Percentiles rank a stretch among this genome's conserved stretches.
Evolutionary conservation across 2,329 filamentous ascomycete species (phyloP).

Genomic region (Hypoxylon sp.): DNA sequence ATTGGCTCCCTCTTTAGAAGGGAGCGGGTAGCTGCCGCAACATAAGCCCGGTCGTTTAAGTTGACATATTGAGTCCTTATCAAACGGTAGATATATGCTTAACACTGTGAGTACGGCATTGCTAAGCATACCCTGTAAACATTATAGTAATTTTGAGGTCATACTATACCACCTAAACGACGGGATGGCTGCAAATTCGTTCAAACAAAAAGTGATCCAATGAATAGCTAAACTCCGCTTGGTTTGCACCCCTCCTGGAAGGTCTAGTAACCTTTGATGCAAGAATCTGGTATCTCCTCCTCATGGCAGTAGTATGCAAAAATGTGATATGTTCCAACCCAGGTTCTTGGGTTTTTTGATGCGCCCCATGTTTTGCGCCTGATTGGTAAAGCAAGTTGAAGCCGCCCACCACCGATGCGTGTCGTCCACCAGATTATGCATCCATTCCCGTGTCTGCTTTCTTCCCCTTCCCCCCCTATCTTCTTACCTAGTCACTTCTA

Average conservation of each 20-base stretch:
- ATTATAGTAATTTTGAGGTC: constrained; percentile 6
- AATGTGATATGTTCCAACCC: constrained; percentile 32
- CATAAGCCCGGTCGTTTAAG: constrained; percentile 4
- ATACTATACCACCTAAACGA: constrained; percentile 5
- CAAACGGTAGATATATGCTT: not conserved
- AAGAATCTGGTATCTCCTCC: constrained; percentile 47
- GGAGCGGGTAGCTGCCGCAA: constrained; percentile 17
- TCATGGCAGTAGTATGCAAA: constrained; percentile 30
- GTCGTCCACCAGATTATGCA: constrained; percentile 43
- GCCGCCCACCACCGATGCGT: constrained; percentile 36
- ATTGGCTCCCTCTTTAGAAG: constrained; percentile 12
- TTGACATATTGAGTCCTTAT: constrained; percentile 12
- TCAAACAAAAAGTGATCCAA: constrained; percentile 7
- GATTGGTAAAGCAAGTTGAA: constrained; percentile 41
- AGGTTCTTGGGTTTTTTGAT: constrained; percentile 32
- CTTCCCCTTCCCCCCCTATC: not conserved
- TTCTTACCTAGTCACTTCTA: constrained; percentile 3
- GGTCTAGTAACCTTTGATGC: constrained; percentile 47
- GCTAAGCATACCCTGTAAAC: not conserved
- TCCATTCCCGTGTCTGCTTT: constrained; percentile 23
- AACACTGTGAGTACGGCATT: constrained; percentile 14
- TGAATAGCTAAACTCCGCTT: constrained; percentile 26
- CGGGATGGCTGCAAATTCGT: constrained; percentile 10
- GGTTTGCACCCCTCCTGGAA: constrained; percentile 31
- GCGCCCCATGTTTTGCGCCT: constrained; percentile 33